Evolutionary conservation across 73 alveolate species (phyloP), one percentile per base, ranked within the genome.

Genomic region (Durusdinium trenchii): DNA sequence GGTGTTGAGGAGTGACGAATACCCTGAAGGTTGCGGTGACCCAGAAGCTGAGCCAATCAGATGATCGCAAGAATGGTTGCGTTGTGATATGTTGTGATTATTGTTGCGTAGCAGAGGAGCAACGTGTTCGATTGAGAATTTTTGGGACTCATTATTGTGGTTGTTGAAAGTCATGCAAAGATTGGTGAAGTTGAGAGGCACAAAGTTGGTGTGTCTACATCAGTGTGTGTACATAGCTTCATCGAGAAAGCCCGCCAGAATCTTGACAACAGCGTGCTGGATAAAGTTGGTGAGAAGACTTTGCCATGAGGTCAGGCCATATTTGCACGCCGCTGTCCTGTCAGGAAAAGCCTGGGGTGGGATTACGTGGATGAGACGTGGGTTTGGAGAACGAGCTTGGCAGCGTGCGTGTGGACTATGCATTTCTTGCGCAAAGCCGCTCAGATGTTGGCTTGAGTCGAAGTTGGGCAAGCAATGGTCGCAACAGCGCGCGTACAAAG

Each of bases 171-270:
- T 36, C 43, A 57, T 85, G 79, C 94, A 85, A 30, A 50, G 52
- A 35, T 32, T 85, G 42, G 1, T 85, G 30, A 52, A 35, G n/a
- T 23, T 85, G 42, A 26, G 45, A 3, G 16, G 16, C 12, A 12
- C 45, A 30, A 57, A 57, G 6, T 26, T 54, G 57, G 57, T 54
- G 30, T 26, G 52, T 3, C 81, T 85, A 16, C 94, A 85, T 18
- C 94, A 85, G 57, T 85, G 94, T 35, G 26, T 38, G 30, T 85
- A 85, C n/a, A 79, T 78, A 10, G 79, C 94, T 3, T 43, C 69
- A 7, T 36, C 94, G 20, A 36, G 23, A 60, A 51, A 85, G n/a
- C 94, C 94, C 3, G 57, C 94, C 3, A 48, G 94, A 3, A 20
- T 85, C 16, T 7, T 85, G n/a, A 85, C 94, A 26, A 54, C 46